phyloP scores from a whole-genome alignment of 2,329 filamentous ascomycete genomes.

The Botrytis sinoallii region DNA sequence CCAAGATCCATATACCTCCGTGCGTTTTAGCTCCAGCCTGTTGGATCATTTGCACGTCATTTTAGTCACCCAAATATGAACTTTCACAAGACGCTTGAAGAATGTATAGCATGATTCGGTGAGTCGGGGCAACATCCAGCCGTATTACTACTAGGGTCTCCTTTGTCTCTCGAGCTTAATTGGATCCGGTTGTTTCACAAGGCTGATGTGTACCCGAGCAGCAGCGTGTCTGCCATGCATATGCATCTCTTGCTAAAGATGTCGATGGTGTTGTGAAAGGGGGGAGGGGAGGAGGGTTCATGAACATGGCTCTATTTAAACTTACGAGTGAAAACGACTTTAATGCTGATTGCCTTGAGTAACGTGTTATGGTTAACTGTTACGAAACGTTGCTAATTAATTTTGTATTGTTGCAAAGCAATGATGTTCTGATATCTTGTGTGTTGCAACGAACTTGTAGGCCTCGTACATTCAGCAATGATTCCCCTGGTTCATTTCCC shows the following conservation, averaged over 20 bases:
- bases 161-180: constrained; percentile 7
- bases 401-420: neutral
- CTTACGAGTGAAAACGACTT: neutral
- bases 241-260: constrained; percentile 3
- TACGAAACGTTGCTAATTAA: neutral
- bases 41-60: constrained; percentile 3
- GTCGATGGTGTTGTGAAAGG: neutral
- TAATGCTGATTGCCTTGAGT: constrained; percentile 15
- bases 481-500: neutral
- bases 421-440: neutral
- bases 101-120: neutral
- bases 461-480: neutral
- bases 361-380: neutral
- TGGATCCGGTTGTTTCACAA: constrained; percentile 22
- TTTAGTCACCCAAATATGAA: neutral
- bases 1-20: neutral
- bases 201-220: constrained; percentile 24
- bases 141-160: neutral
- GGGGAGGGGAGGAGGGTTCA: neutral
- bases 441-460: neutral
- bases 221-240: constrained; percentile 7
- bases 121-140: constrained; percentile 7
- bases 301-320: neutral
- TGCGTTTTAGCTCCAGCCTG: neutral
- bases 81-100: neutral